Conservation (phyloP, 257 asterid genomes). For the Vinca minor region DNA sequence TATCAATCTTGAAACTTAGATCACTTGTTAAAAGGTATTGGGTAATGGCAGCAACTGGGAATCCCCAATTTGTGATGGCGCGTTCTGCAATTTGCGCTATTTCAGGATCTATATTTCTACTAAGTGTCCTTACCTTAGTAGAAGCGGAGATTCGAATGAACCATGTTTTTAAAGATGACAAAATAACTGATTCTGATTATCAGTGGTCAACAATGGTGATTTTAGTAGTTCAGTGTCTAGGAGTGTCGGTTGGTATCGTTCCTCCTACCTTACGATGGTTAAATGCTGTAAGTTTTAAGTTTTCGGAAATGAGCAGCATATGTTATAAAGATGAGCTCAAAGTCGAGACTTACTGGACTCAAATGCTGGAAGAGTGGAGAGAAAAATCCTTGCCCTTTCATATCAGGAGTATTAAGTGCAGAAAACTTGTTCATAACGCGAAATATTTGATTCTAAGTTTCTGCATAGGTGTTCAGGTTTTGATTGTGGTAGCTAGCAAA, state of each 20-base stretch:
- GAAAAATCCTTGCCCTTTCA: conserved; percentile 1
- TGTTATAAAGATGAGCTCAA: neutral
- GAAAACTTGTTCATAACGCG: conserved; percentile 12
- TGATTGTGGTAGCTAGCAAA: conserved; percentile 8
- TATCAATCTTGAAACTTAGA: neutral
- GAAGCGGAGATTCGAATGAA: no score
- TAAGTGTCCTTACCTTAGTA: no score
- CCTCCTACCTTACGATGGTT: conserved; percentile 14
- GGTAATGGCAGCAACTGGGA: conserved; percentile 18
- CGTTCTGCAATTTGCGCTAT: neutral
- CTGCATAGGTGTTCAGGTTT: conserved; percentile 12
- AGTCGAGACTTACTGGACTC: conserved; percentile 11
- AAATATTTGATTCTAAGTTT: neutral
- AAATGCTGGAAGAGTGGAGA: conserved; percentile 15
- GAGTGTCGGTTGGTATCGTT: no score
- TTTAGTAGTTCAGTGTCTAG: no score
- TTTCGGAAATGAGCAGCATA: neutral
- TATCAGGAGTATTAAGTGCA: conserved; percentile 5
- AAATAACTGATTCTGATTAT: no score
- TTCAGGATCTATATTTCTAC: no score
- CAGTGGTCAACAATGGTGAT: no score
- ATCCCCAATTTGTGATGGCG: conserved; percentile 17
- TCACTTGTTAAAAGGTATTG: neutral
- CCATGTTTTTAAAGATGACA: no score
- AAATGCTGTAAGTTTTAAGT: neutral